Percentiles rank a stretch among this genome's conserved stretches.
These are phyloP conservation scores for Metarhizium rileyi DNA, from an alignment of 2,329 filamentous ascomycete species.

Conservation along the genomic window DNA sequence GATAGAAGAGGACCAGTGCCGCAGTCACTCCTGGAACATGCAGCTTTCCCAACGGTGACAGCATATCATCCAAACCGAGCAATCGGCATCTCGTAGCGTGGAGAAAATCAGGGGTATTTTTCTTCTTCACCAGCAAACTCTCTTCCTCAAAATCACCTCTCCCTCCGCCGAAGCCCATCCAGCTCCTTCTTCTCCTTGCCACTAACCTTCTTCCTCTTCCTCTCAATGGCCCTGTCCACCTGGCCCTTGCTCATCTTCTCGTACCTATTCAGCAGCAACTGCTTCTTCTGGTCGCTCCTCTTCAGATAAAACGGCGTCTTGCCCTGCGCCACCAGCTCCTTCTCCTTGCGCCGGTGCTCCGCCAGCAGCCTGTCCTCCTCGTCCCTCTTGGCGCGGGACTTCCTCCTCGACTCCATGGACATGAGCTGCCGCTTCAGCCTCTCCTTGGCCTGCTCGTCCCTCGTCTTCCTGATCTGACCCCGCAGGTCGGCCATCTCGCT, in stretches of 20 bases:
- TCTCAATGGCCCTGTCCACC: slow-evolving; percentile 74
- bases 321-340: slow-evolving; percentile 73
- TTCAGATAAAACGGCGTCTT: slow-evolving; percentile 94
- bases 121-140: too few relatives aligned
- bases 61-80: too few relatives aligned
- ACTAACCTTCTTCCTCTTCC: slow-evolving; percentile 80
- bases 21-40: too few relatives aligned
- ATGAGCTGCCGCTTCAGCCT: slow-evolving; percentile 62
- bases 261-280: slow-evolving; percentile 69
- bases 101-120: too few relatives aligned
- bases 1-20: too few relatives aligned
- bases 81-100: too few relatives aligned
- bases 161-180: slow-evolving; percentile 26
- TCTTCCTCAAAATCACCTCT: slow-evolving; percentile 1
- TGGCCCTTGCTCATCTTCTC: slow-evolving; percentile 76
- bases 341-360: slow-evolving; percentile 74
- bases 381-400: slow-evolving; percentile 60
- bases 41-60: too few relatives aligned
- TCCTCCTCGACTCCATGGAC: slow-evolving; percentile 69
- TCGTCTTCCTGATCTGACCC: slow-evolving; percentile 53
- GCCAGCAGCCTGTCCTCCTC: slow-evolving; percentile 58
- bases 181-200: slow-evolving; percentile 75
- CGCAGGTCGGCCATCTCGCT: slow-evolving; percentile 73
- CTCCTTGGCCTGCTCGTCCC: slow-evolving; percentile 56
- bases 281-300: slow-evolving; percentile 83